Conservation (phyloP, 208 protist species). For the Crithidia fasciculata region DNA sequence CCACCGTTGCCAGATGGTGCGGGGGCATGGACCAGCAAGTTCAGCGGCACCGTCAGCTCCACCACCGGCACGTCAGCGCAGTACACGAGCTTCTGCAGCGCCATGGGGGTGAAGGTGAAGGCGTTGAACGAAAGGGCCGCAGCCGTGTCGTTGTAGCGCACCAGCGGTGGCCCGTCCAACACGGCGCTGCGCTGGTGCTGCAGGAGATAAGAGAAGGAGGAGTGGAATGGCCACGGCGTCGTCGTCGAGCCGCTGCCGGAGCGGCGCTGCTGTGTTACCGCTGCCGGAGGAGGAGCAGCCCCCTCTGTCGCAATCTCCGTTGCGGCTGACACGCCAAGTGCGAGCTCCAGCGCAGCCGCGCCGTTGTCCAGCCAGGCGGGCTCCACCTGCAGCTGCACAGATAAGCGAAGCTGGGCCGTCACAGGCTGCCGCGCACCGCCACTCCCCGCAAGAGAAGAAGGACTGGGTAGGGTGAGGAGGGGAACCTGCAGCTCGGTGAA, state of each 20-base stretch:
- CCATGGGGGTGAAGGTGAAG: slow-evolving; percentile 32
- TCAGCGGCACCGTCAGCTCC: slow-evolving; percentile 26
- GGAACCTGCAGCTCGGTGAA: slow-evolving; percentile 28
- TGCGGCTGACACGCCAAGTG: slow-evolving; percentile 20
- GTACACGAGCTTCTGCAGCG: slow-evolving; percentile 18
- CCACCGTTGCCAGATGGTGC: neutral
- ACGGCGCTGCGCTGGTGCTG: too few species aligned
- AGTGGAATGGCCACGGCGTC: too few species aligned
- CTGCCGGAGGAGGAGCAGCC: neutral
- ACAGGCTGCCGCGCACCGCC: neutral
- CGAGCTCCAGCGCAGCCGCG: slow-evolving; percentile 1
- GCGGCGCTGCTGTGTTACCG: too few species aligned
- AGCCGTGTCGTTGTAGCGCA: slow-evolving; percentile 5
- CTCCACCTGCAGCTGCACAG: slow-evolving; percentile 18
- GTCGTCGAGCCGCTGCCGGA: too few species aligned
- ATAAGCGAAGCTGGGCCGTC: slow-evolving; percentile 9
- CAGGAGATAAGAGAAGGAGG: too few species aligned
- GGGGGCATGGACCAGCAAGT: slow-evolving; percentile 1
- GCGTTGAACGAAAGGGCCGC: slow-evolving; percentile 14
- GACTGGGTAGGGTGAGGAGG: slow-evolving; percentile 16
- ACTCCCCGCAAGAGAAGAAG: neutral
- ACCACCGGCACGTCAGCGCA: slow-evolving; percentile 17
- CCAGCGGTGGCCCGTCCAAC: neutral
- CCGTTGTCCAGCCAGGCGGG: slow-evolving; percentile 20
- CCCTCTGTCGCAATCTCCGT: neutral